phyloP scores from a whole-genome alignment of 148 eudicot genomes.

The Dysphania ambrosioides region DNA sequence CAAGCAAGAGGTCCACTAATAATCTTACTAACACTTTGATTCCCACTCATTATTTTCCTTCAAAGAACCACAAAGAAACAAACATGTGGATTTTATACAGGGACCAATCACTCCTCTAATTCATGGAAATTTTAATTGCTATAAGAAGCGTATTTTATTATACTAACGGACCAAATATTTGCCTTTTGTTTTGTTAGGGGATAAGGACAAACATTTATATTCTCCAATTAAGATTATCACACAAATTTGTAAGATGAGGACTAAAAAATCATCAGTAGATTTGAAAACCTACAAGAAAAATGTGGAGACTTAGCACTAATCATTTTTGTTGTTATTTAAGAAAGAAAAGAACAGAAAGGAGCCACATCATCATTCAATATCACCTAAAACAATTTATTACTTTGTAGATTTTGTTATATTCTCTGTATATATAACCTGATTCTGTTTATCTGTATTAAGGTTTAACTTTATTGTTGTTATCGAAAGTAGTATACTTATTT shows the following conservation, averaged over 20 bases:
- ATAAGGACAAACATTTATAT: not conserved
- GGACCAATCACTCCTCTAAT: not conserved
- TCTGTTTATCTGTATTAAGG: no score
- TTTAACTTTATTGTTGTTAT: no score
- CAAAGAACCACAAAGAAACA: slow-evolving; percentile 15
- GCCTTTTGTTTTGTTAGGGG: not conserved
- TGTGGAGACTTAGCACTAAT: no score
- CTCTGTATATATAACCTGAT: no score
- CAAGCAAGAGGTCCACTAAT: slow-evolving; percentile 27
- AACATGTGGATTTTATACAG: not conserved
- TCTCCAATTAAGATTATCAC: not conserved
- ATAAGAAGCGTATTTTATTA: not conserved
- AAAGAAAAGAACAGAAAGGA: not conserved
- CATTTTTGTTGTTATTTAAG: not conserved
- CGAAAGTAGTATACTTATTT: not conserved
- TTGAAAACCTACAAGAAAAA: no score
- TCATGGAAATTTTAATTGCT: not conserved
- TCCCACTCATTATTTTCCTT: slow-evolving; percentile 8
- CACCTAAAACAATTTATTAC: not conserved
- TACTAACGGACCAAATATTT: not conserved
- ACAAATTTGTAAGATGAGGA: not conserved
- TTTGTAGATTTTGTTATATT: no score
- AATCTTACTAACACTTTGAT: slow-evolving; percentile 13
- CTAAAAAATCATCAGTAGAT: not conserved
- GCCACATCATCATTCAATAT: not conserved